Evolutionary conservation across 768 basidiomycete species (phyloP).

Genomic region (Floccularia luteovirens): DNA sequence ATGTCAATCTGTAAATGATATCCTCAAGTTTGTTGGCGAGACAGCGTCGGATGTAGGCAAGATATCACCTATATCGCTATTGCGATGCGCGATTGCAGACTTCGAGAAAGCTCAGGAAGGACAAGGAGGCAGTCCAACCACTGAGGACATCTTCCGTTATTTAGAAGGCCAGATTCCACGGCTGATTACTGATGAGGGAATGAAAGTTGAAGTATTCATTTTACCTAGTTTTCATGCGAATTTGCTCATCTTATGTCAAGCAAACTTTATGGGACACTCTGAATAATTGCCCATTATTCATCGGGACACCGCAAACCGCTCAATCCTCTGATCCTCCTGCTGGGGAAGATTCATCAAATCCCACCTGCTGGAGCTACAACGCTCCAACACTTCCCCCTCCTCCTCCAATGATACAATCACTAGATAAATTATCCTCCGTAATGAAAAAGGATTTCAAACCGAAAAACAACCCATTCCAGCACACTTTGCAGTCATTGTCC

Average conservation of each 20-base stretch:
- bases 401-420: slow-evolving; percentile 28
- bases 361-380: slow-evolving; percentile 30
- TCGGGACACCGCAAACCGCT: slow-evolving; percentile 18
- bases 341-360: slow-evolving; percentile 11
- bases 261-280: slow-evolving; percentile 60
- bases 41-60: slow-evolving; percentile 19
- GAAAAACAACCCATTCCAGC: slow-evolving; percentile 37
- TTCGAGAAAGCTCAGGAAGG: slow-evolving; percentile 27
- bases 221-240: background rate
- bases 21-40: slow-evolving; percentile 21
- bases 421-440: slow-evolving; percentile 24
- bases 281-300: slow-evolving; percentile 43
- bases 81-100: slow-evolving; percentile 58
- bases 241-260: slow-evolving; percentile 9
- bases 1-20: slow-evolving; percentile 38
- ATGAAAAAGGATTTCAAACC: slow-evolving; percentile 25
- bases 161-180: slow-evolving; percentile 54
- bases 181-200: slow-evolving; percentile 44
- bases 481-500: slow-evolving; percentile 56
- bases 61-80: slow-evolving; percentile 44
- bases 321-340: slow-evolving; percentile 9
- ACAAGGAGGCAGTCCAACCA: slow-evolving; percentile 31
- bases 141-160: slow-evolving; percentile 52
- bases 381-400: slow-evolving; percentile 22
- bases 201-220: slow-evolving; percentile 41